These are phyloP conservation scores for Yarrowia yakushimensis DNA, from an alignment of 805 yeast species.

Conservation along the genomic window DNA sequence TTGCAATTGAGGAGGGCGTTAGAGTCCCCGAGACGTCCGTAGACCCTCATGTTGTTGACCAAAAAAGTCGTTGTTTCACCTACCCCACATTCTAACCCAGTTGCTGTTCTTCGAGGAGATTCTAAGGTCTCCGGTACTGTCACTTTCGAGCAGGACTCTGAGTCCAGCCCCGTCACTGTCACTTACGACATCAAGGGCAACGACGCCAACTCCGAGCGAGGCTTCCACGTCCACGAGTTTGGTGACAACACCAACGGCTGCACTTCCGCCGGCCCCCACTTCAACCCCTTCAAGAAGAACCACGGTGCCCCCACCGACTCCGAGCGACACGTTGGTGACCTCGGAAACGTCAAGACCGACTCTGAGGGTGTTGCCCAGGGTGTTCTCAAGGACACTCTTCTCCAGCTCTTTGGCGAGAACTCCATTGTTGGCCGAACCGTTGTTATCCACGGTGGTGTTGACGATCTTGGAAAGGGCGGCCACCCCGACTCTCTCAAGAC, in stretches of 20 bases:
- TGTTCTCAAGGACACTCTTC: constrained; percentile 65
- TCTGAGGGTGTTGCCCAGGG: constrained; percentile 90
- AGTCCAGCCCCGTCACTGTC: constrained; percentile 77
- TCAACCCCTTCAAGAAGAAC: constrained; percentile 82
- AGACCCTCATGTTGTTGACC: too few relatives aligned
- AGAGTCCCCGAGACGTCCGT: too few relatives aligned
- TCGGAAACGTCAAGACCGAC: constrained; percentile 92
- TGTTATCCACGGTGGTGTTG: constrained; percentile 88
- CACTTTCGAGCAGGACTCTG: constrained; percentile 77
- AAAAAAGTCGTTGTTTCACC: neutral
- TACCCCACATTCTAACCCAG: constrained; percentile 39
- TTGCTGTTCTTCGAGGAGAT: constrained; percentile 96
- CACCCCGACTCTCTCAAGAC: constrained; percentile 87
- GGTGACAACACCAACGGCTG: constrained; percentile 99
- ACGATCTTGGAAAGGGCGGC: constrained; percentile 94
- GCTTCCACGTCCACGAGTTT: constrained; percentile 97
- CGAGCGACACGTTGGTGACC: constrained; percentile 80
- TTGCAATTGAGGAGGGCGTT: neutral
- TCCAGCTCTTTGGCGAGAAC: constrained; percentile 81
- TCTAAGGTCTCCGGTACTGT: constrained; percentile 85
- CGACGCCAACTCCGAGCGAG: constrained; percentile 81
- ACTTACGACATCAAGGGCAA: constrained; percentile 88
- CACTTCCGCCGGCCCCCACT: constrained; percentile 97
- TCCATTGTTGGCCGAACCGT: constrained; percentile 93
- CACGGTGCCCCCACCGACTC: constrained; percentile 92